Evolutionary conservation across 2,329 filamentous ascomycete genomes (phyloP).

Genomic region (Thelonectria olida): DNA sequence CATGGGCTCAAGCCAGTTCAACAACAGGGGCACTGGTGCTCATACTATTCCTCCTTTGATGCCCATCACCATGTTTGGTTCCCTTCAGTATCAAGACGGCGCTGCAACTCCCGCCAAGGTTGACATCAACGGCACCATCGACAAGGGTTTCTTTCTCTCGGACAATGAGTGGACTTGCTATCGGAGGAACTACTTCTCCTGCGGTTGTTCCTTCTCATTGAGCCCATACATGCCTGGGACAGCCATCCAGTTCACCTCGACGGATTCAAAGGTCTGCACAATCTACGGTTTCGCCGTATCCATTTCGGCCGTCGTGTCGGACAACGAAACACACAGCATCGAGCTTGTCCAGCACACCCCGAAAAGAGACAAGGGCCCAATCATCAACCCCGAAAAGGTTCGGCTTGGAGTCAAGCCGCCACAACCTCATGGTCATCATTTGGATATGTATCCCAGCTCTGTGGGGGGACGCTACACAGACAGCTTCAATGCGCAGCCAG

Average conservation of each 20-base stretch:
- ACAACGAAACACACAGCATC: constrained; percentile 77
- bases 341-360: constrained; percentile 91
- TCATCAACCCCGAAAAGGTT: constrained; percentile 75
- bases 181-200: constrained; percentile 89
- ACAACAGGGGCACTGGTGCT: constrained; percentile 32
- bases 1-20: constrained; percentile 59
- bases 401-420: constrained; percentile 74
- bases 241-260: constrained; percentile 61
- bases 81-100: constrained; percentile 68
- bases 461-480: constrained; percentile 53
- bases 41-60: constrained; percentile 62
- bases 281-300: constrained; percentile 82
- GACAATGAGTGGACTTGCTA: constrained; percentile 94
- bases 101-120: constrained; percentile 65
- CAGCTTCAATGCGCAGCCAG: constrained; percentile 43
- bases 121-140: constrained; percentile 81
- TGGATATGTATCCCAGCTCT: constrained; percentile 55
- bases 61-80: constrained; percentile 61
- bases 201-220: constrained; percentile 80
- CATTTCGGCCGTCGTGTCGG: constrained; percentile 84
- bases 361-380: constrained; percentile 88
- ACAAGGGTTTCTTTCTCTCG: constrained; percentile 86
- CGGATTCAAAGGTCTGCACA: constrained; percentile 59
- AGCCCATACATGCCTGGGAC: constrained; percentile 62
- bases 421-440: constrained; percentile 54